Evolutionary conservation across 2,329 filamentous ascomycete species (phyloP), one percentile per base, ranked within the genome.

Genomic region (Hawksworthiomyces lignivorus): DNA sequence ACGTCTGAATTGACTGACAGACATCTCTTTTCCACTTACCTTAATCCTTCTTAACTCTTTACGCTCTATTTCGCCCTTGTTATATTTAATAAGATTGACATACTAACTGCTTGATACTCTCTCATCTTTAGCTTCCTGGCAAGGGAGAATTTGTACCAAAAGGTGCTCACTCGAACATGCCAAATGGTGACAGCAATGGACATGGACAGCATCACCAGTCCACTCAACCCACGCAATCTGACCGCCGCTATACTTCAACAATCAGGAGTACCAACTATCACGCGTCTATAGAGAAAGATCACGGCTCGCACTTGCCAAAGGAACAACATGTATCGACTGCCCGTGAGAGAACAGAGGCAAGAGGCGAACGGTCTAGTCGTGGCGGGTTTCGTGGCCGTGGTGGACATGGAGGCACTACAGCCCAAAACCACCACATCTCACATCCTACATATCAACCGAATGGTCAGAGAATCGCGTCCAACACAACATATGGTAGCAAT

Each of bases 321-420:
- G 53, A 58, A 19, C 38, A 40, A 8, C 54, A 58, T 31, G 50
- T 51, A 18, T 54, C 52, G 18, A 32, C 47, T 17, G 38, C 45
- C n/a, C 55, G 56, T 11, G 67, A 70, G 3, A 40, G 46, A 57
- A 55, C 41, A 57, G 69, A 54, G 47, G 57, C 48, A 56, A 69
- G 49, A 56, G 61, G 48, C 20, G 56, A 59, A 15, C 55, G 58
- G 4, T 40, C 52, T 40, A 62, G 63, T 17, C 67, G 69, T 27
- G 68, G 68, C 17, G 62, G 62, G 19, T 71, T 60, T 45, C 65
- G 70, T 30, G 62, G 62, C 34, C 69, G 70, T 35, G 70, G 68
- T 28, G 62, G 60, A 15, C 68, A 72, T 46, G 63, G 63, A 44
- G 52, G 53, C 38, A 48, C 32, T 37, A 47, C 34, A 28, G 51